Percentiles rank a stretch among this genome's conserved stretches.
These are phyloP conservation scores for Candida orba DNA, from an alignment of 805 yeast genomes.

Conservation along the genomic window DNA sequence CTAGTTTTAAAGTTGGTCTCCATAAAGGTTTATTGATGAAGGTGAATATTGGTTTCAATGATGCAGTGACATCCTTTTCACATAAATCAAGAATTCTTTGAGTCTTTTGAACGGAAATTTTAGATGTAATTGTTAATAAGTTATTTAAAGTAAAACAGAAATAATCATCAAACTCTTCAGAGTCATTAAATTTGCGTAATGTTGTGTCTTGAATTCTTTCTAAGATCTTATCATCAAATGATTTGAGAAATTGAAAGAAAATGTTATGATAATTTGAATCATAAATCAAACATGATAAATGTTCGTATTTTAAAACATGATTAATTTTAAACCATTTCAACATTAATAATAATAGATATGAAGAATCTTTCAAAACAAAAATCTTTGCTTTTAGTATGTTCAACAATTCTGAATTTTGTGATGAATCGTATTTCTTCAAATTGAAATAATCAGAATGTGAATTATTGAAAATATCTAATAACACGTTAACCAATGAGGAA, in stretches of 20 bases:
- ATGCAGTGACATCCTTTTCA: constrained; percentile 56
- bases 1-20: constrained; percentile 61
- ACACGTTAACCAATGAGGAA: constrained; percentile 55
- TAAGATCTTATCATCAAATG: constrained; percentile 17
- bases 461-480: constrained; percentile 52
- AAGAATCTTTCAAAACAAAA: constrained; percentile 48
- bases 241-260: constrained; percentile 13
- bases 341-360: constrained; percentile 45
- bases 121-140: constrained; percentile 47
- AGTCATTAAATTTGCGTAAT: not conserved
- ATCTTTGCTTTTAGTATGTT: constrained; percentile 60
- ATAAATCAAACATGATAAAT: constrained; percentile 59
- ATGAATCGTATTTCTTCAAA: not conserved
- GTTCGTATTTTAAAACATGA: constrained; percentile 76
- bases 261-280: constrained; percentile 53
- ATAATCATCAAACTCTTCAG: constrained; percentile 23
- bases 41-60: constrained; percentile 48
- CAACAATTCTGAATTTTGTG: constrained; percentile 21
- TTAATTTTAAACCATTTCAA: constrained; percentile 73
- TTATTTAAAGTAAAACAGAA: constrained; percentile 44
- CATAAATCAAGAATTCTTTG: constrained; percentile 63
- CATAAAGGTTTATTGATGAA: constrained; percentile 59
- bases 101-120: constrained; percentile 57
- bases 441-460: constrained; percentile 8
- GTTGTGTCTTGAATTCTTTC: constrained; percentile 26